These are phyloP conservation scores for Debaryomycetaceae sp. DNA, from an alignment of 1,139 yeast genomes.

Conservation along the genomic window DNA sequence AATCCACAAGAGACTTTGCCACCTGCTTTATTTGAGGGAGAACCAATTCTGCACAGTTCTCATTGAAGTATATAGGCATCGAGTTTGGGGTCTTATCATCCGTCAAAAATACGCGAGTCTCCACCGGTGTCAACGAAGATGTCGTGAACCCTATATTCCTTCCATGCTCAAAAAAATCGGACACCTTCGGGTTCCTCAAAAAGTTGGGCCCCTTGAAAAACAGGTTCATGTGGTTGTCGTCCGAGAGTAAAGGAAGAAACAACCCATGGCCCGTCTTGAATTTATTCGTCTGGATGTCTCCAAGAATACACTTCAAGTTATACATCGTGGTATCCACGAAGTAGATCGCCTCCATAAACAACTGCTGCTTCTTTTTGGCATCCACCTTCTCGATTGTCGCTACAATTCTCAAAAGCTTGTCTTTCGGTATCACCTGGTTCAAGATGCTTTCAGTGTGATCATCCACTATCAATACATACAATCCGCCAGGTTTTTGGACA, in stretches of 20 bases:
- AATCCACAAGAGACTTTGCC: constrained; percentile 61
- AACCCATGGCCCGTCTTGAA: constrained; percentile 40
- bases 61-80: constrained; percentile 72
- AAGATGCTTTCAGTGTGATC: constrained; percentile 34
- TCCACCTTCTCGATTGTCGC: constrained; percentile 42
- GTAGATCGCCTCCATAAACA: constrained; percentile 42
- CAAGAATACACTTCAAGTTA: constrained; percentile 40
- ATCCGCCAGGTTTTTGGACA: constrained; percentile 30
- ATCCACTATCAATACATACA: constrained; percentile 40
- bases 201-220: constrained; percentile 28
- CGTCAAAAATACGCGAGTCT: constrained; percentile 37
- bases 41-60: constrained; percentile 60
- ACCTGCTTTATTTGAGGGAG: constrained; percentile 55
- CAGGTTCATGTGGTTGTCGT: constrained; percentile 21
- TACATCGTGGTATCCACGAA: constrained; percentile 35
- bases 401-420: constrained; percentile 37
- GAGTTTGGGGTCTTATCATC: constrained; percentile 48
- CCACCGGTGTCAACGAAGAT: constrained; percentile 32
- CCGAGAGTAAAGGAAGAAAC: constrained; percentile 29
- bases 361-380: constrained; percentile 31
- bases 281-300: constrained; percentile 37
- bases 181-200: constrained; percentile 28
- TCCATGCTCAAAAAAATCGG: constrained; percentile 30
- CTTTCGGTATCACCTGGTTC: constrained; percentile 34
- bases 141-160: constrained; percentile 24